phyloP scores from a whole-genome alignment of 1,139 yeast genomes.

The Neolecta irregularis region DNA sequence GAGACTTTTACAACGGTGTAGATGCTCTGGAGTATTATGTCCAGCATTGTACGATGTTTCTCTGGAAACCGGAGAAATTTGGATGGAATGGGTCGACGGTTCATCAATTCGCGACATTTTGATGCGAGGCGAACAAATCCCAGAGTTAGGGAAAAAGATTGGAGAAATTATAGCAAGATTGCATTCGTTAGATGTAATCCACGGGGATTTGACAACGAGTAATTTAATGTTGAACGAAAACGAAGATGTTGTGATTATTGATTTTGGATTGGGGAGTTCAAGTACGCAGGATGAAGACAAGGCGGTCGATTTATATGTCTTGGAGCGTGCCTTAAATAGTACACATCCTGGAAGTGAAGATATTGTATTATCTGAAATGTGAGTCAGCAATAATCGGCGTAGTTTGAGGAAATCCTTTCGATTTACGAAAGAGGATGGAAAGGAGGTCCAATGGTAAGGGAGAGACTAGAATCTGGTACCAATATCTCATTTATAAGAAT shows the following conservation, averaged over 20 bases:
- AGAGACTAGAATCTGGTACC: slow-evolving; percentile 44
- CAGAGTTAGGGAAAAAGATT: slow-evolving; percentile 17
- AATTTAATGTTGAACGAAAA: slow-evolving; percentile 43
- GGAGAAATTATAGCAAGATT: slow-evolving; percentile 59
- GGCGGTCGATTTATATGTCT: slow-evolving; percentile 87
- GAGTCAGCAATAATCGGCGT: slow-evolving; percentile 1
- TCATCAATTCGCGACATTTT: slow-evolving; percentile 15
- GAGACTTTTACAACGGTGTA: slow-evolving; percentile 50
- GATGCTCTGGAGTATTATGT: slow-evolving; percentile 40
- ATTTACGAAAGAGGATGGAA: slow-evolving; percentile 40
- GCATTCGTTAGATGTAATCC: slow-evolving; percentile 68
- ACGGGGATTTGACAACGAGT: slow-evolving; percentile 90
- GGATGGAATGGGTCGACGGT: slow-evolving; percentile 67
- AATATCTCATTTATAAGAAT: background rate
- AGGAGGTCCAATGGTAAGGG: slow-evolving; percentile 28
- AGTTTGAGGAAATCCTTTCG: slow-evolving; percentile 54
- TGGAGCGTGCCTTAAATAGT: slow-evolving; percentile 79
- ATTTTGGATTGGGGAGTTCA: slow-evolving; percentile 78
- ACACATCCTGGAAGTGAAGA: slow-evolving; percentile 68
- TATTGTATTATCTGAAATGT: slow-evolving; percentile 20
- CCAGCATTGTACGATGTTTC: slow-evolving; percentile 65
- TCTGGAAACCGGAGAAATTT: slow-evolving; percentile 60
- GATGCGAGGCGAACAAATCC: slow-evolving; percentile 28
- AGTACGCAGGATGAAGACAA: slow-evolving; percentile 73
- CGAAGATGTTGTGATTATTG: slow-evolving; percentile 45